Percentiles rank a stretch among this genome's conserved stretches.
Evolutionary conservation across 2,329 filamentous ascomycete species (phyloP).

Genomic region (Bipolaris oryzae): DNA sequence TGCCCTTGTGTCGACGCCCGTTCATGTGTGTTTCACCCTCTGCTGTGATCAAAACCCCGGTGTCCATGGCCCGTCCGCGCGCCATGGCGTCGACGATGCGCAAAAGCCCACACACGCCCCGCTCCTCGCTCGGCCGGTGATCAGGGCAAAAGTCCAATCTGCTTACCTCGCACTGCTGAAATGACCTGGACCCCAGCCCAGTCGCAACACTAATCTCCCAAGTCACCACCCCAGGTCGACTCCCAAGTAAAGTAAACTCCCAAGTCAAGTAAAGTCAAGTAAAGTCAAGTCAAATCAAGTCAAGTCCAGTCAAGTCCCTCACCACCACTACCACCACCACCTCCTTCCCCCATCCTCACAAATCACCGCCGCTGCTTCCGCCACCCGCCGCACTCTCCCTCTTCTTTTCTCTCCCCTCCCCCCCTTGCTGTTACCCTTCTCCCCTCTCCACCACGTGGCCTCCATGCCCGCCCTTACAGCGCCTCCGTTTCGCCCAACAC

Average conservation of each 20-base stretch:
- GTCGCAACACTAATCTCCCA: not conserved
- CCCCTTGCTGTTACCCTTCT: not conserved
- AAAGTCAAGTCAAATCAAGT: too few relatives aligned
- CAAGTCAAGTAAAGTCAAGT: too few relatives aligned
- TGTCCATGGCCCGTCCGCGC: not conserved
- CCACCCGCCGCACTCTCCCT: not conserved
- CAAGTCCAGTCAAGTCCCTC: not conserved
- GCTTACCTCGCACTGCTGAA: not conserved
- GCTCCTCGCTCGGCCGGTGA: not conserved
- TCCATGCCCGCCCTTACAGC: not conserved
- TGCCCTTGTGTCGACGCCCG: not conserved
- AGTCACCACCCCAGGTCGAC: not conserved
- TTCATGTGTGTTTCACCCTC: conserved; percentile 6
- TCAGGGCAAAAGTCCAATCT: conserved; percentile 6
- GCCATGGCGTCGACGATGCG: conserved; percentile 3
- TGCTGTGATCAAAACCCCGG: conserved; percentile 1
- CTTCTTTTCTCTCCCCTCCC: not conserved
- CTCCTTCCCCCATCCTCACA: not conserved
- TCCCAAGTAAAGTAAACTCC: too few relatives aligned
- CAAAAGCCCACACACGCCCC: not conserved
- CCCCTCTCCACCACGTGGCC: not conserved
- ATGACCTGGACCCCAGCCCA: not conserved
- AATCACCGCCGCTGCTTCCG: not conserved
- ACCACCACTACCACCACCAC: not conserved
- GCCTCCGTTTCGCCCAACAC: not conserved